Base-by-base conservation (phyloP, 2,329 filamentous ascomycete genomes). In the Pyricularia pennisetigena region DNA sequence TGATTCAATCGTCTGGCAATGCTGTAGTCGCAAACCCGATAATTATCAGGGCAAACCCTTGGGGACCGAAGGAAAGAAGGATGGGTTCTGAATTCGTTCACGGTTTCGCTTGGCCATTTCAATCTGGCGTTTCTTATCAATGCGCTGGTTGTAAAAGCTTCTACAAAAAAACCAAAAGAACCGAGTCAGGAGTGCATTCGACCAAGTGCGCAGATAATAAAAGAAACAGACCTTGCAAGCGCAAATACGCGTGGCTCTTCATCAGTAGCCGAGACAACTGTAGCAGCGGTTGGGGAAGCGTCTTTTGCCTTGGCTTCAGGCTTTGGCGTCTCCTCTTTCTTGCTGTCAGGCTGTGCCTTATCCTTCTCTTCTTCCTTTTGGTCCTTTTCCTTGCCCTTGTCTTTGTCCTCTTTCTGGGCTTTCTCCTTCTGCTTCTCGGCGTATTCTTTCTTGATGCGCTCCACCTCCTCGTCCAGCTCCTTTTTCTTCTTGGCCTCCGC, bases 31-130 rank as follows among this genome's bases (percentile, higher is more conserved):
- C 24, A 62, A 28, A 4, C 10, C 24, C 29, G 23, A 26, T 28
- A 28, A 6, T 4, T 20, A n/a, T 70, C 75, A 78, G 0, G 84
- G 85, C 8, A 81, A 74, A 59, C 85, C 85, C 67, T 86, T 90
- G 2, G 94, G 94, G 0, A 95, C 93, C 61, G 91, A 90, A 1
- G 95, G 95, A 74, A 98, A 98, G 69, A 90, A 86, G 29, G 84
- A 86, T 1, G 93, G 91, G 74, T 93, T 90, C 71, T 87, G 89
- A 70, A 97, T 78, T 63, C 93, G 87, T 76, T 97, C 92, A 62
- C 89, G 87, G 74, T 94, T 95, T 67, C 91, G 84, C 78, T 89
- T 96, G 12, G 93, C 90, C 68, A 89, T 83, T 75, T 95, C 92
- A n/a, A 86, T 85, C 76, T 91, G 90, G 62, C 89, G 86, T 75